Percentiles rank a stretch among this genome's conserved stretches.
phyloP scores from a whole-genome alignment of 169 alveolate species.

The Babesia gibsoni region DNA sequence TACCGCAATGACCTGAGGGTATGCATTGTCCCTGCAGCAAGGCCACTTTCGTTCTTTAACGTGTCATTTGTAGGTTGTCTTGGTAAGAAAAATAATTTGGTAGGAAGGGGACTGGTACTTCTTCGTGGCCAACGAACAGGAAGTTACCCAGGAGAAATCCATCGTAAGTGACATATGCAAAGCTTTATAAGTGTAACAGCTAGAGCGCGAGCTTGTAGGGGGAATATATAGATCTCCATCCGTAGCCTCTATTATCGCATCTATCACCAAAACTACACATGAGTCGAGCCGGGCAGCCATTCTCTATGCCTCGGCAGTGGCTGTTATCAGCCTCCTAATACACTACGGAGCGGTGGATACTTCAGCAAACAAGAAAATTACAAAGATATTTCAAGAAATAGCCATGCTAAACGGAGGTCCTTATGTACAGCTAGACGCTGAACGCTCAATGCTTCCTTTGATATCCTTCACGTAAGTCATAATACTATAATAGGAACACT shows the following conservation, averaged over 20 bases:
- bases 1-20: constrained; percentile 28
- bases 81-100: not conserved
- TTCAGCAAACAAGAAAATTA: not conserved
- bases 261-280: constrained; percentile 37
- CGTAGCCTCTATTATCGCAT: constrained; percentile 34
- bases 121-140: constrained; percentile 49
- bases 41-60: constrained; percentile 53
- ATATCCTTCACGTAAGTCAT: constrained; percentile 45
- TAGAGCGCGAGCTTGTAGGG: constrained; percentile 35
- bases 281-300: constrained; percentile 61
- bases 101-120: constrained; percentile 65
- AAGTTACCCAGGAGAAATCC: constrained; percentile 34
- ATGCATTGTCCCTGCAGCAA: constrained; percentile 38
- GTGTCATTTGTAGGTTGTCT: constrained; percentile 30
- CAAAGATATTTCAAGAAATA: constrained; percentile 19
- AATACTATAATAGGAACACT: too few species aligned
- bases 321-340: constrained; percentile 16
- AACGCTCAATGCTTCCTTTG: constrained; percentile 41
- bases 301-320: constrained; percentile 46
- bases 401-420: constrained; percentile 66
- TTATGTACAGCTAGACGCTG: constrained; percentile 42
- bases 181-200: not conserved
- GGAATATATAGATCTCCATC: constrained; percentile 38
- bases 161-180: not conserved
- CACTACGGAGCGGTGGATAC: constrained; percentile 10